Evolutionary conservation across 768 basidiomycete species (phyloP), one percentile per base, ranked within the genome.

Genomic region (Hericium coralloides): DNA sequence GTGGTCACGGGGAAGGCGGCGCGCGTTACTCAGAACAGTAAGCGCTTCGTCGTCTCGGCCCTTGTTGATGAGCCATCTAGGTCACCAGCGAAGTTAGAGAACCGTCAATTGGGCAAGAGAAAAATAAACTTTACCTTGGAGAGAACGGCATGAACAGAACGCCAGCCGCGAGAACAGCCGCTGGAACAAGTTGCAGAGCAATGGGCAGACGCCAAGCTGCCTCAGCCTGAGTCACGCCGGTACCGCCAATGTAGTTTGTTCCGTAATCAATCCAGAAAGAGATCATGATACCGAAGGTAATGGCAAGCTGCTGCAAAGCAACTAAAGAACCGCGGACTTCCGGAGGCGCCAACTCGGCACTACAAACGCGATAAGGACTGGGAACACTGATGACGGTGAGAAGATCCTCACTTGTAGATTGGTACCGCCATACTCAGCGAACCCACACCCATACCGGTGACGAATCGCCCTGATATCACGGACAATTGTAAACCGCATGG

Each of bases 371-470:
- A 17, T 39, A 43, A 37, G 57, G 53, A n/a, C 18, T n/a, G 10
- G 25, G 37, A 58, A 26, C 49, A 25, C 37, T 38, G 49, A 39
- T 22, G 23, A 37, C 25, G 38, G 49, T 25, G 14, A 37, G 60
- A 23, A 26, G 9, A 48, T 36, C 14, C 66, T 49, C 17, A 67
- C 68, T 90, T 90, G 75, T 87, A 89, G 38, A 91, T 75, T 1
- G 89, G 89, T 12, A 92, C 88, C n/a, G 80, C 79, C 87, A 89
- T 89, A 63, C 84, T 87, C 20, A 91, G 72, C 2, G 87, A 87
- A 12, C 89, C 89, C 17, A 92, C 86, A 51, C 87, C 89, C 48
- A 90, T 70, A 77, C 89, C 89, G 52, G 87, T 89, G 53, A 91
- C 70, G 62, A 88, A 89, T 25, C 89, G 82, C 53, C 87, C 49